phyloP scores from a whole-genome alignment of 2,329 filamentous ascomycete species.

The Didymella sp. region DNA sequence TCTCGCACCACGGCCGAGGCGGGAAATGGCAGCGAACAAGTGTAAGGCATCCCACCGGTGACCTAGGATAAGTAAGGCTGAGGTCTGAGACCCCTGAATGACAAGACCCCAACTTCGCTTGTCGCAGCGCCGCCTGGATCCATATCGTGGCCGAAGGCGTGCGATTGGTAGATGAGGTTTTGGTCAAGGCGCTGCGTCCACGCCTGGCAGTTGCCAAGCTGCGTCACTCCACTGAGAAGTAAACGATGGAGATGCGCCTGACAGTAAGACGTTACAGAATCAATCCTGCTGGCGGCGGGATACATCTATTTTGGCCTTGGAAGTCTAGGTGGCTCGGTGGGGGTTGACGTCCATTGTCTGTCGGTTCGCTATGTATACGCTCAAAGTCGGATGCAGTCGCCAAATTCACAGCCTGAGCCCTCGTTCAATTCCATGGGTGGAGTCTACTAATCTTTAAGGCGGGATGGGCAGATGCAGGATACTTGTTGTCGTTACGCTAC shows the following conservation, averaged over 20 bases:
- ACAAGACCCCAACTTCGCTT: conserved; percentile 10
- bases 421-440: neutral
- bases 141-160: conserved; percentile 4
- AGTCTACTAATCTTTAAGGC: neutral
- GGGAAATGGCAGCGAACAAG: neutral
- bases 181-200: conserved; percentile 4
- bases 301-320: neutral
- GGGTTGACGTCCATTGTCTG: neutral
- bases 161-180: conserved; percentile 2
- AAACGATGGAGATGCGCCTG: conserved; percentile 1
- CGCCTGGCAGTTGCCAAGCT: conserved; percentile 7
- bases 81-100: conserved; percentile 3
- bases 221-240: neutral
- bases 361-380: neutral
- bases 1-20: neutral
- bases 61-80: conserved; percentile 6
- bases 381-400: neutral
- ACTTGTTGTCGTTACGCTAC: neutral
- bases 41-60: conserved; percentile 16
- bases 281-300: neutral
- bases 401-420: neutral
- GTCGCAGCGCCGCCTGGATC: neutral
- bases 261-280: neutral
- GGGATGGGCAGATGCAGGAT: neutral
- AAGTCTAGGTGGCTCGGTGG: neutral